Conservation (phyloP, 805 yeast genomes). For the Yarrowia deformans region DNA sequence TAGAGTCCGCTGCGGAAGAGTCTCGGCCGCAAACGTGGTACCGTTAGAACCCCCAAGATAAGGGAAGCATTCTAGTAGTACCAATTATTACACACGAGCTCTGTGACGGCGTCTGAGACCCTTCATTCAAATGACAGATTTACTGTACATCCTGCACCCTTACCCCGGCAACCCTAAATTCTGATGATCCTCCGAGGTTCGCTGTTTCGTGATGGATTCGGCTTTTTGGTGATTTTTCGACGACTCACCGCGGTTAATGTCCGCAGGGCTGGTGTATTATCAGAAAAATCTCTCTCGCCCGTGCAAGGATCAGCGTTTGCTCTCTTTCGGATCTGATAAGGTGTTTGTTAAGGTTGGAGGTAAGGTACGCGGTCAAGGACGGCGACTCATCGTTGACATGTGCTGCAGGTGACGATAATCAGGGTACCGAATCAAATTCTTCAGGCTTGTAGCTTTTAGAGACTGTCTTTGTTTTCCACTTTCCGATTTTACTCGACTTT, state of each 20-base stretch:
- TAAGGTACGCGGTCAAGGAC: background rate
- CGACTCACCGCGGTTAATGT: too few species aligned
- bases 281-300: background rate
- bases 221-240: too few species aligned
- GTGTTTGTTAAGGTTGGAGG: background rate
- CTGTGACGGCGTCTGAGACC: background rate
- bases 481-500: background rate
- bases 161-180: background rate
- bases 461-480: background rate
- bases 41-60: background rate
- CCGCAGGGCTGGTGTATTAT: background rate
- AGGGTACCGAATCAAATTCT: background rate
- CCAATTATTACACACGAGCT: background rate
- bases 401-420: background rate
- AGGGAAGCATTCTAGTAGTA: background rate
- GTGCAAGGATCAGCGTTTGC: background rate
- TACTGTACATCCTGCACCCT: background rate
- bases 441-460: background rate
- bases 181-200: background rate
- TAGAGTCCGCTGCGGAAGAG: background rate
- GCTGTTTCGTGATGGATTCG: too few species aligned
- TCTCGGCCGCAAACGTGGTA: background rate
- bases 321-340: slow-evolving; percentile 3
- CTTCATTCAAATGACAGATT: too few species aligned
- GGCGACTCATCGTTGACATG: background rate